These are phyloP conservation scores for Phytophthora citrophthora DNA, from an alignment of 352 stramenopile species.

Conservation along the genomic window DNA sequence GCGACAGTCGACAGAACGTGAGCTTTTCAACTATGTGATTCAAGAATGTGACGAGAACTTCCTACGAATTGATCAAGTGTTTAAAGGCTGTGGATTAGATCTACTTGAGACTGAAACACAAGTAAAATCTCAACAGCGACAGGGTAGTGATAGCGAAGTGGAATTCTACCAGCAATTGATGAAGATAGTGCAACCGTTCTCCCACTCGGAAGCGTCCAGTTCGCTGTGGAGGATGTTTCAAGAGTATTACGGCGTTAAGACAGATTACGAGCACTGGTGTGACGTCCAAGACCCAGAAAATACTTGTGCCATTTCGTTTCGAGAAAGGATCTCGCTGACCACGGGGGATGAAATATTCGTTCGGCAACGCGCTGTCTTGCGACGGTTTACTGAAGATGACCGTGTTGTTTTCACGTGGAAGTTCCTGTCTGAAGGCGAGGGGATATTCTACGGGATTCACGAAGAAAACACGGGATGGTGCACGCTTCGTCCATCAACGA, in stretches of 20 bases:
- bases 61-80: too few relatives aligned
- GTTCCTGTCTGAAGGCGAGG: slow-evolving; percentile 2
- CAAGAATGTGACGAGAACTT: too few relatives aligned
- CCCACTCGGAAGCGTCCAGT: background rate
- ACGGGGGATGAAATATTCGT: background rate
- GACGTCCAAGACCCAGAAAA: background rate
- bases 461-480: slow-evolving; percentile 26
- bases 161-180: background rate
- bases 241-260: background rate
- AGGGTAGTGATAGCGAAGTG: background rate
- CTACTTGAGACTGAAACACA: background rate
- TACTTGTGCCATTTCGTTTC: background rate
- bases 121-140: background rate
- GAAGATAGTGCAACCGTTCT: background rate
- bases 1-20: too few relatives aligned
- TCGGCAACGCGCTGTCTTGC: background rate
- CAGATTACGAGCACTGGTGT: background rate
- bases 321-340: background rate
- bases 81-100: too few relatives aligned
- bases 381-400: slow-evolving; percentile 1
- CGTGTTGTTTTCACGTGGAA: slow-evolving; percentile 34
- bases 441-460: background rate
- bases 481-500: too few relatives aligned
- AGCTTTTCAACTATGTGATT: too few relatives aligned
- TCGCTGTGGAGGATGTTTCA: background rate